A percentile compares a stretch with the other conserved stretches of the same genome.
Evolutionary conservation across 352 stramenopile species (phyloP).

Genomic region (Phytophthora pluvialis): DNA sequence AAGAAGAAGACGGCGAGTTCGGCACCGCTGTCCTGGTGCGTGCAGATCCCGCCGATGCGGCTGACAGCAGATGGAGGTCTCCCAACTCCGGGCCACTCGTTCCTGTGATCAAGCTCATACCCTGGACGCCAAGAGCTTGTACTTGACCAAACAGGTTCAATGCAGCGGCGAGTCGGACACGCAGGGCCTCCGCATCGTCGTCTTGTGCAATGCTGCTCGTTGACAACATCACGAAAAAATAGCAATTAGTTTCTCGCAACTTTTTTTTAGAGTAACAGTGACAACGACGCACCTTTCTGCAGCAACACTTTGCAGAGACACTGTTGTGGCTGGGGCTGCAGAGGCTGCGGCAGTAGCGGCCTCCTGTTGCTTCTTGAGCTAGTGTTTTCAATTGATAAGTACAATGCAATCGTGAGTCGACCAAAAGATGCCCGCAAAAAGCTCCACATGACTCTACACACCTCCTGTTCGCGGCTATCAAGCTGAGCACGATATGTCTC

Average conservation of each 20-base stretch:
- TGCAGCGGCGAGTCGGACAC: conserved; percentile 24
- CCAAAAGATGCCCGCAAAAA: not conserved
- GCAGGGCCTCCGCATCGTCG: conserved; percentile 24
- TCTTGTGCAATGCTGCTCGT: conserved; percentile 21
- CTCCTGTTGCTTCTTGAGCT: conserved; percentile 31
- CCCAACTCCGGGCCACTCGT: conserved; percentile 14
- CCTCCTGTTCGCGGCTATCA: conserved; percentile 27
- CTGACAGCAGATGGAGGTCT: conserved; percentile 35
- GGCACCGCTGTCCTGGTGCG: conserved; percentile 14
- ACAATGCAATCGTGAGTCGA: conserved; percentile 26
- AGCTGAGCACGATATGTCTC: conserved; percentile 24
- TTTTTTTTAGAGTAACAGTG: not conserved
- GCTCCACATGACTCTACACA: conserved; percentile 4
- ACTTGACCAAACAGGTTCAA: conserved; percentile 37
- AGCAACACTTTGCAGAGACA: conserved; percentile 6
- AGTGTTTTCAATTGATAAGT: not conserved
- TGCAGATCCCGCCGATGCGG: conserved; percentile 21
- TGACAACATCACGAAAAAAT: not conserved
- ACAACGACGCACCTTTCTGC: conserved; percentile 21
- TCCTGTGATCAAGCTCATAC: conserved; percentile 21
- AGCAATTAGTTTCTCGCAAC: not conserved
- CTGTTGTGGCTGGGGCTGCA: conserved; percentile 3
- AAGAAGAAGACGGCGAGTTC: conserved; percentile 18
- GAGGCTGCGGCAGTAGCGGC: conserved; percentile 1
- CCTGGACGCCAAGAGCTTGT: conserved; percentile 34